Percentiles rank a stretch among this genome's conserved stretches.
Conservation (phyloP, 352 stramenopile species). For the Phytopythium delawarense region DNA sequence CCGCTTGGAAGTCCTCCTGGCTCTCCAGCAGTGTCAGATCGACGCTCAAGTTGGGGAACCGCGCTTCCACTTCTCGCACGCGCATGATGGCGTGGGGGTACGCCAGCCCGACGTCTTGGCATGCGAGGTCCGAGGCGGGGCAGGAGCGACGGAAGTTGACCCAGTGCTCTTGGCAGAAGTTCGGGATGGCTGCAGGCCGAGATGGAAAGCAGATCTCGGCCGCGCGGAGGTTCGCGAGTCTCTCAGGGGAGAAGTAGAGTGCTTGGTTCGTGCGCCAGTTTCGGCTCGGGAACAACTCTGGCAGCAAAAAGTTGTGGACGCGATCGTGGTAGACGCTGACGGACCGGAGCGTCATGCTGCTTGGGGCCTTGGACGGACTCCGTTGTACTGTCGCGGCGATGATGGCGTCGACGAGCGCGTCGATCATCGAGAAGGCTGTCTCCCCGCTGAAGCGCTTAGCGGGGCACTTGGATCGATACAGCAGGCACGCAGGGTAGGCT, state of each 20-base stretch:
- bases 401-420: constrained; percentile 22
- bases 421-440: constrained; percentile 31
- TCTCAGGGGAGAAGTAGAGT: constrained; percentile 24
- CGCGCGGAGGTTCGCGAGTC: constrained; percentile 6
- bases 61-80: constrained; percentile 10
- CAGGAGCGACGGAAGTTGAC: constrained; percentile 18
- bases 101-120: constrained; percentile 9
- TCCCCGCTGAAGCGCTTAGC: constrained; percentile 11
- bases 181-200: neutral
- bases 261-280: constrained; percentile 33
- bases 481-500: constrained; percentile 23
- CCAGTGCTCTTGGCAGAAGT: constrained; percentile 21
- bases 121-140: constrained; percentile 1
- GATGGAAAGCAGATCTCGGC: constrained; percentile 18
- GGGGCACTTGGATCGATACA: constrained; percentile 19
- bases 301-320: constrained; percentile 34
- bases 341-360: constrained; percentile 12
- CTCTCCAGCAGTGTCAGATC: constrained; percentile 24
- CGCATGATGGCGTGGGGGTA: constrained; percentile 15
- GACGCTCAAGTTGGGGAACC: constrained; percentile 11
- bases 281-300: constrained; percentile 25
- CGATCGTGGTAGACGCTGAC: constrained; percentile 30
- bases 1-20: constrained; percentile 20
- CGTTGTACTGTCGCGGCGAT: neutral
- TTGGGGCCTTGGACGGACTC: neutral